A percentile compares a stretch with the other conserved stretches of the same genome.
phyloP scores from a whole-genome alignment of 345 rosid species.

The Anastatica hierochuntica region DNA sequence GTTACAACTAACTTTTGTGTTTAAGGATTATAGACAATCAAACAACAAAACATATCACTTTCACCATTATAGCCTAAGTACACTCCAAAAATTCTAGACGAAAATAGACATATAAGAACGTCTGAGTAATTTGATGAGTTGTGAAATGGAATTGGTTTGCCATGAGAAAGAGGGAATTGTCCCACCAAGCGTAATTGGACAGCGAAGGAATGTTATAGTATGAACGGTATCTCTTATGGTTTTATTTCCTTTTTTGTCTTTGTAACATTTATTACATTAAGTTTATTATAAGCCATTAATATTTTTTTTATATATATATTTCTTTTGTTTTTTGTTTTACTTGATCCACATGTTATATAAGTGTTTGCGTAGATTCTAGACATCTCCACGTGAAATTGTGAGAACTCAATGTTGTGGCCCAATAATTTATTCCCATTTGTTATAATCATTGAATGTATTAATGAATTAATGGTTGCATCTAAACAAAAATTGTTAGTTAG shows the following conservation, averaged over 20 bases:
- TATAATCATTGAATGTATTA: background rate
- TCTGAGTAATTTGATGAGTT: conserved; percentile 4
- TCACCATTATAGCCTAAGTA: conserved; percentile 11
- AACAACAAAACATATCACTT: conserved; percentile 16
- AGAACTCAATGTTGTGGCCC: conserved; percentile 14
- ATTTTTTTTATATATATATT: conserved; percentile 12
- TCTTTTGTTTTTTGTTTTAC: background rate
- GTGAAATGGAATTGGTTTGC: conserved; percentile 14
- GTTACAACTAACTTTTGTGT: no score
- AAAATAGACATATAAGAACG: no score
- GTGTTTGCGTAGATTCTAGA: conserved; percentile 16
- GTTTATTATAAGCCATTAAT: conserved; percentile 8
- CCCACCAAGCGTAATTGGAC: conserved; percentile 22
- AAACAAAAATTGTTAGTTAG: background rate
- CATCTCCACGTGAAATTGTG: conserved; percentile 24
- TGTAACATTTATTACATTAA: conserved; percentile 5
- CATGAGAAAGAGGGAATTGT: conserved; percentile 29
- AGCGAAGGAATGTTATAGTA: conserved; percentile 25
- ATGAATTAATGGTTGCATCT: background rate
- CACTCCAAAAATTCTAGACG: conserved; percentile 13
- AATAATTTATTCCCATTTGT: conserved; percentile 10
- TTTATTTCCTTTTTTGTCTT: conserved; percentile 13
- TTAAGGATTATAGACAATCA: conserved; percentile 13
- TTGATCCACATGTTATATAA: conserved; percentile 16
- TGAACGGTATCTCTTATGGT: conserved; percentile 26